phyloP scores from a whole-genome alignment of 345 rosid species.

The Nasturtium officinale region DNA sequence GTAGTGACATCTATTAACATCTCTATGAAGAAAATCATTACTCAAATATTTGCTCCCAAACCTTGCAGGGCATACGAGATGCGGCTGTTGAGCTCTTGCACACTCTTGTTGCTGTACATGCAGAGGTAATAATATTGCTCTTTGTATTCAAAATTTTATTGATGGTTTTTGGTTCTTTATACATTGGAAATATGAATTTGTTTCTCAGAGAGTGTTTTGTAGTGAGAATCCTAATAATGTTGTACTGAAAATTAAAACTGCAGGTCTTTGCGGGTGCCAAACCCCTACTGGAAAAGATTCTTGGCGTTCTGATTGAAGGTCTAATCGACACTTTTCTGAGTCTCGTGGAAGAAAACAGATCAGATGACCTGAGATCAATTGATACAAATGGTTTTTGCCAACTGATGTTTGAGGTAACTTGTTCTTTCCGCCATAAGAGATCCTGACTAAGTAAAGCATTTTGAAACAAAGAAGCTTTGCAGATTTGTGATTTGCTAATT shows the following conservation, averaged over 20 bases:
- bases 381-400: constrained; percentile 98
- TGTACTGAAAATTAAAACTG: constrained; percentile 7
- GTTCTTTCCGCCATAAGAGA: constrained; percentile 3
- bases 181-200: not conserved
- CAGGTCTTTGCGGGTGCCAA: constrained; percentile 97
- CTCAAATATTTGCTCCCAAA: constrained; percentile 18
- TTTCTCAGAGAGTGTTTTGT: not conserved
- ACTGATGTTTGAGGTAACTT: constrained; percentile 90
- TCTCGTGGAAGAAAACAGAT: constrained; percentile 73
- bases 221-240: not conserved
- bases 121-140: constrained; percentile 61
- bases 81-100: constrained; percentile 94
- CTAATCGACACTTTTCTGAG: constrained; percentile 87
- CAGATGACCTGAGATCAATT: constrained; percentile 62
- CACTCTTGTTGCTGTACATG: constrained; percentile 89
- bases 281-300: constrained; percentile 90
- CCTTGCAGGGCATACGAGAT: constrained; percentile 85
- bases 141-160: not conserved
- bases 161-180: not conserved
- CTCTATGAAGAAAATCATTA: not conserved
- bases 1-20: not conserved
- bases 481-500: constrained; percentile 19
- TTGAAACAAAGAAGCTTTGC: not conserved
- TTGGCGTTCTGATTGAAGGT: constrained; percentile 93
- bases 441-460: not conserved